Base-by-base conservation (phyloP, 768 basidiomycete species). In the Sarcodon aspratus region DNA sequence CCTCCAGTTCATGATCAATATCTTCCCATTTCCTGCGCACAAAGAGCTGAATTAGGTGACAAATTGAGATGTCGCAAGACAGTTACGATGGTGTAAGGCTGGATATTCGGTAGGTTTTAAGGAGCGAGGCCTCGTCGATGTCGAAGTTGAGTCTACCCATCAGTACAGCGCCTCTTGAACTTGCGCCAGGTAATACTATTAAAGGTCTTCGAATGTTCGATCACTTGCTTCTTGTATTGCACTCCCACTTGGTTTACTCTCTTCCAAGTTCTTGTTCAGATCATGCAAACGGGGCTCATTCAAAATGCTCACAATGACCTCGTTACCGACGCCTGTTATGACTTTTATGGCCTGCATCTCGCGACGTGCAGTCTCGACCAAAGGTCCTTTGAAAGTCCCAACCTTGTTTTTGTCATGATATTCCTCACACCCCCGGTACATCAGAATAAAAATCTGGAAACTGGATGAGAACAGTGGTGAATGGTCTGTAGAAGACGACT, bases 61-160 rank as follows among this genome's bases (percentile, higher is more conserved):
- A 45, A 13, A 47, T 33, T 6, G 2, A 40, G 8, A 44, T 6
- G 34, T 13, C 40, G 9, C 9, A 42, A 2, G 40, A 5, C 13
- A 37, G 69, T 57, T 73, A 90, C 87, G 71, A 79, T 34, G 94
- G 93, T 36, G 75, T 69, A 37, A 91, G 68, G 17, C 79, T 80
- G 10, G 84, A 82, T 42, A 98, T 75, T 52, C 82, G 84, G 61
- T 98, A 98, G 2, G 87, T 75, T 66, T 92, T 92, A 50, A 98
- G 77, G 37, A 98, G 66, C 9, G 83, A 66, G 8, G 79, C 86
- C 62, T 93, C 89, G 63, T 93, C 90, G 27, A 82, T 72, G 44
- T 80, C 72, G 55, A 87, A 74, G 59, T 79, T 82, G 49, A 81
- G 69, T 55, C 73, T 78, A 31, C 76, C 75, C 78, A 82, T 82